phyloP scores from a whole-genome alignment of 176 grass and related monocot genomes.

The Poa pratensis region DNA sequence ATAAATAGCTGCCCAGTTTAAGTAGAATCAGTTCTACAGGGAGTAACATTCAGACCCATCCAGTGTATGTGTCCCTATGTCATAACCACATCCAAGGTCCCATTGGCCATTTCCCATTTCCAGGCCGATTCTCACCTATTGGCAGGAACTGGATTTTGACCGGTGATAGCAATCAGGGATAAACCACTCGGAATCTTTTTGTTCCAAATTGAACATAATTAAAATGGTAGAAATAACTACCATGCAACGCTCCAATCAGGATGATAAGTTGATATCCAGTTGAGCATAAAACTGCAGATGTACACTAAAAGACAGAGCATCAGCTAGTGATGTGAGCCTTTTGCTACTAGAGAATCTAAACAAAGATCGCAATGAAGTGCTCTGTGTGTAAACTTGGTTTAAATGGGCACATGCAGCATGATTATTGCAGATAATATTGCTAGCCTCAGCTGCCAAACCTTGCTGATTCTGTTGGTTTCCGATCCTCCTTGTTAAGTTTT shows the following conservation, averaged over 20 bases:
- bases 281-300: slow-evolving; percentile 8
- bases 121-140: not conserved
- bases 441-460: not conserved
- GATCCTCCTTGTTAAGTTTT: not conserved
- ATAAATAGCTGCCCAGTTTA: not conserved
- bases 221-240: not conserved
- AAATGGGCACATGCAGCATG: slow-evolving; percentile 17
- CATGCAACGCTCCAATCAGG: not conserved
- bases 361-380: not conserved
- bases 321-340: not conserved
- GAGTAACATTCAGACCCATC: slow-evolving; percentile 12
- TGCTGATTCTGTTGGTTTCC: slow-evolving; percentile 6
- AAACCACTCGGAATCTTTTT: not conserved
- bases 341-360: not conserved
- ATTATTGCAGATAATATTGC: not conserved
- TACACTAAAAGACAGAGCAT: not conserved
- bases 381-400: not conserved
- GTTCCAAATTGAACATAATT: slow-evolving; percentile 12
- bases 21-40: slow-evolving; percentile 12
- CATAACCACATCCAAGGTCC: slow-evolving; percentile 21
- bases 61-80: slow-evolving; percentile 13
- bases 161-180: not conserved
- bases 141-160: not conserved
- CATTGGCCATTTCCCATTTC: slow-evolving; percentile 5
- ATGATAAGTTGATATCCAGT: not conserved